Conservation (phyloP, 148 eudicot genomes). For the Salicornia ramosissima region DNA sequence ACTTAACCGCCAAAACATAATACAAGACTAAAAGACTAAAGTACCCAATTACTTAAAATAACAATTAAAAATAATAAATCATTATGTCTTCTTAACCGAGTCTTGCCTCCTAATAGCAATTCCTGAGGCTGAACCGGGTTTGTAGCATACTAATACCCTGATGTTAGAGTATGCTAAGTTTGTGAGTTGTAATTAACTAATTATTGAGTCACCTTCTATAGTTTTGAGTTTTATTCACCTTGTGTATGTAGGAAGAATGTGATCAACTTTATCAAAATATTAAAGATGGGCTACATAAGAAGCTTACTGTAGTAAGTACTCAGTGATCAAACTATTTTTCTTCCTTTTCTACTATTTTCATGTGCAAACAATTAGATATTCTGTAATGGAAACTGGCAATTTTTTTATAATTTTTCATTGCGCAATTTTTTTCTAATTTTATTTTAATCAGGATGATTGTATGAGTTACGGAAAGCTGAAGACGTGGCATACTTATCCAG, state of each 20-base stretch:
- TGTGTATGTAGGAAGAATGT: slow-evolving; percentile 28
- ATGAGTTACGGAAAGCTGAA: too few relatives aligned
- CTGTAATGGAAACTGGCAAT: too few relatives aligned
- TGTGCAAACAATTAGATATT: not conserved
- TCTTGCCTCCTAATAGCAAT: too few relatives aligned
- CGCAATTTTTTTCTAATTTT: not conserved
- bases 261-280: slow-evolving; percentile 20
- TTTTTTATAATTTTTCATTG: not conserved
- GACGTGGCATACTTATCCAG: too few relatives aligned
- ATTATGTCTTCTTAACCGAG: too few relatives aligned
- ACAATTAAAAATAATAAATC: too few relatives aligned
- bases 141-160: too few relatives aligned
- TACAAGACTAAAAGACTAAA: too few relatives aligned
- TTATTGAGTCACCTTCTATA: not conserved
- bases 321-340: not conserved
- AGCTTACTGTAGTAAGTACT: slow-evolving; percentile 29
- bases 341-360: not conserved
- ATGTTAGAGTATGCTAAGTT: not conserved
- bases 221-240: not conserved
- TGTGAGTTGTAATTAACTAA: not conserved
- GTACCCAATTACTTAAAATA: too few relatives aligned
- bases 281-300: slow-evolving; percentile 24
- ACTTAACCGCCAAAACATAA: too few relatives aligned
- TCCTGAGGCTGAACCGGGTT: too few relatives aligned
- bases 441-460: too few relatives aligned